phyloP scores from a whole-genome alignment of 2,329 filamentous ascomycete genomes.

The Neopestalotiopsis clavispora region DNA sequence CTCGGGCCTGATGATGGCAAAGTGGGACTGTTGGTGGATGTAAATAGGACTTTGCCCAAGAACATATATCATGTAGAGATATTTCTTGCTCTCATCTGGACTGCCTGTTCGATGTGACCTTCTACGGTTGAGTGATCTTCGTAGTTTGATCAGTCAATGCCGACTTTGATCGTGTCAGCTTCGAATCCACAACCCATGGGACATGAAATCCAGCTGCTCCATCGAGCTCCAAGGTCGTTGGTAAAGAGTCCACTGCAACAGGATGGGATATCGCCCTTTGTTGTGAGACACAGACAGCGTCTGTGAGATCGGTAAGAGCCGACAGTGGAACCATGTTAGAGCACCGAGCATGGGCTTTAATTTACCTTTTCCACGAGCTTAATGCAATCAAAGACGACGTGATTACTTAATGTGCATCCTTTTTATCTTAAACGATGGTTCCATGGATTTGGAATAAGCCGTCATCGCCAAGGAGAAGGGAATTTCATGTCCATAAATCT shows the following conservation, averaged over 20 bases:
- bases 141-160: no score
- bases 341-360: neutral
- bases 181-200: no score
- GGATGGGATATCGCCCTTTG: no score
- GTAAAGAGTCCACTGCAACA: no score
- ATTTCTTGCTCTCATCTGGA: no score
- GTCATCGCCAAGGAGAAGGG: neutral
- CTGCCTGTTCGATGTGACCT: no score
- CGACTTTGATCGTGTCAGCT: no score
- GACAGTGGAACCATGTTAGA: neutral
- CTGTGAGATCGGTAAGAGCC: conserved; percentile 1
- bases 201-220: no score
- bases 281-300: neutral
- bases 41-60: no score
- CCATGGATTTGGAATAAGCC: neutral
- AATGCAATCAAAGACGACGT: neutral
- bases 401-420: neutral
- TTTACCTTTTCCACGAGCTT: neutral
- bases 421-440: neutral
- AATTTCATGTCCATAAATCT: neutral
- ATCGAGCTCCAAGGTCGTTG: neutral
- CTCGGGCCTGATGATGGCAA: neutral
- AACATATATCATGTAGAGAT: no score
- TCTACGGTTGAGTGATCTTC: no score
- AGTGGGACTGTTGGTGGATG: neutral